These are phyloP conservation scores for Phlegmacium glaucopus DNA, from an alignment of 768 basidiomycete genomes.

Conservation along the genomic window DNA sequence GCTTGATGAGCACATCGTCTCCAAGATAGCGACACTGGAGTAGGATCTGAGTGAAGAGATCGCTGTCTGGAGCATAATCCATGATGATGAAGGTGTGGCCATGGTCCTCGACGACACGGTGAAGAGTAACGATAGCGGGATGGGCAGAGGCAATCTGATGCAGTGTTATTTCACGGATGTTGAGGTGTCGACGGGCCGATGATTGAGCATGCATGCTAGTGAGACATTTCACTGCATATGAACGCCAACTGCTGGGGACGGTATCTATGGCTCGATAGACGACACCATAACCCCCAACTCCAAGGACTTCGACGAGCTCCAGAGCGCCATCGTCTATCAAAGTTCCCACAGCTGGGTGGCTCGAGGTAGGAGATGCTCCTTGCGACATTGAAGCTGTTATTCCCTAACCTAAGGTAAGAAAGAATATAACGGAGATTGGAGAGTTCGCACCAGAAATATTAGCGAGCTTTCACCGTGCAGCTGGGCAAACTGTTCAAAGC, in stretches of 20 bases:
- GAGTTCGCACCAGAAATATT: not conserved
- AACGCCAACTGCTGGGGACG: conserved; percentile 43
- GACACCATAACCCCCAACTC: conserved; percentile 92
- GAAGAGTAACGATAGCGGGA: conserved; percentile 82
- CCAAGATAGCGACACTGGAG: conserved; percentile 78
- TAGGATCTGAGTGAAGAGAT: conserved; percentile 89
- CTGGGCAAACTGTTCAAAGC: conserved; percentile 13
- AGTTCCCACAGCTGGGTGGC: conserved; percentile 63
- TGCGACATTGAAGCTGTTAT: conserved; percentile 16
- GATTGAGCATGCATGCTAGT: conserved; percentile 43
- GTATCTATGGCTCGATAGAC: conserved; percentile 86
- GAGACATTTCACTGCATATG: conserved; percentile 92
- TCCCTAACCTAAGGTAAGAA: not conserved
- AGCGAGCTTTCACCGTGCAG: conserved; percentile 7
- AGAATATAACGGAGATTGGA: not conserved
- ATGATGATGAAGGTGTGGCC: conserved; percentile 86
- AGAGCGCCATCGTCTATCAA: conserved; percentile 80
- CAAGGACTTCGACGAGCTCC: conserved; percentile 83
- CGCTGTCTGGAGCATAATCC: conserved; percentile 89
- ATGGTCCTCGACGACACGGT: conserved; percentile 82
- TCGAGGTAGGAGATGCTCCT: conserved; percentile 13
- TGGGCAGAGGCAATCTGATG: conserved; percentile 75
- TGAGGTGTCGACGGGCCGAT: conserved; percentile 62
- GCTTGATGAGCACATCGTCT: conserved; percentile 78
- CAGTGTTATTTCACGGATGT: conserved; percentile 84